phyloP scores from a whole-genome alignment of 768 basidiomycete genomes.

The Tulasnella sp. region DNA sequence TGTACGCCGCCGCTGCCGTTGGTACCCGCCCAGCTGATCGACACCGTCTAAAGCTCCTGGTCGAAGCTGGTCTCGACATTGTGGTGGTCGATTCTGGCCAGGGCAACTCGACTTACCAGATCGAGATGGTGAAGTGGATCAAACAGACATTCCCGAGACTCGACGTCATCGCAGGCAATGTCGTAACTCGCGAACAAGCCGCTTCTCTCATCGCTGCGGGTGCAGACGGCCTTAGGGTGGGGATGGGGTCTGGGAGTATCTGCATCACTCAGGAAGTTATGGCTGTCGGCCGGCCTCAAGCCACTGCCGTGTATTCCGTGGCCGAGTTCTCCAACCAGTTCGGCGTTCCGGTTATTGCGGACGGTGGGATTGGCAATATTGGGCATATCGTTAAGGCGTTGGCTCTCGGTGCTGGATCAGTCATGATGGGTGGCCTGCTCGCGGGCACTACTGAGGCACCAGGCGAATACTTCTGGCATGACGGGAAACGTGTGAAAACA shows the following conservation, averaged over 20 bases:
- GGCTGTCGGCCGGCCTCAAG: slow-evolving; percentile 97
- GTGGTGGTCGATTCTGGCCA: slow-evolving; percentile 93
- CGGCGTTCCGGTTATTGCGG: slow-evolving; percentile 92
- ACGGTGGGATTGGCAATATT: slow-evolving; percentile 91
- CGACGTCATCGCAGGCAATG: slow-evolving; percentile 94
- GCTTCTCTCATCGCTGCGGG: slow-evolving; percentile 88
- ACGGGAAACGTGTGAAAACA: slow-evolving; percentile 96
- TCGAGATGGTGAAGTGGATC: slow-evolving; percentile 92
- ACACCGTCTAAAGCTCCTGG: slow-evolving; percentile 74
- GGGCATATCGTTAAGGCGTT: slow-evolving; percentile 98
- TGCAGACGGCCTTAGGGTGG: slow-evolving; percentile 89
- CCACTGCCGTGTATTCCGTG: slow-evolving; percentile 94
- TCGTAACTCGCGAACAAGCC: slow-evolving; percentile 95
- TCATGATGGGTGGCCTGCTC: slow-evolving; percentile 97
- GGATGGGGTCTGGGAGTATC: slow-evolving; percentile 97
- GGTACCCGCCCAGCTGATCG: slow-evolving; percentile 86
- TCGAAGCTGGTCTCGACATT: slow-evolving; percentile 91
- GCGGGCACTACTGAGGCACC: slow-evolving; percentile 96
- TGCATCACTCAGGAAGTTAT: slow-evolving; percentile 99
- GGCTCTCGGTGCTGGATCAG: slow-evolving; percentile 84
- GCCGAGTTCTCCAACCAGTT: slow-evolving; percentile 89
- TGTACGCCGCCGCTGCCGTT: slow-evolving; percentile 91
- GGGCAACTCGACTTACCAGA: slow-evolving; percentile 88
- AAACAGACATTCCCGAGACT: slow-evolving; percentile 75
- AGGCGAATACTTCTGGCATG: slow-evolving; percentile 98